A percentile compares a stretch with the other conserved stretches of the same genome.
These are phyloP conservation scores for Coemansia asiatica DNA, from an alignment of 192 early-diverging fungal genomes.

Conservation along the genomic window DNA sequence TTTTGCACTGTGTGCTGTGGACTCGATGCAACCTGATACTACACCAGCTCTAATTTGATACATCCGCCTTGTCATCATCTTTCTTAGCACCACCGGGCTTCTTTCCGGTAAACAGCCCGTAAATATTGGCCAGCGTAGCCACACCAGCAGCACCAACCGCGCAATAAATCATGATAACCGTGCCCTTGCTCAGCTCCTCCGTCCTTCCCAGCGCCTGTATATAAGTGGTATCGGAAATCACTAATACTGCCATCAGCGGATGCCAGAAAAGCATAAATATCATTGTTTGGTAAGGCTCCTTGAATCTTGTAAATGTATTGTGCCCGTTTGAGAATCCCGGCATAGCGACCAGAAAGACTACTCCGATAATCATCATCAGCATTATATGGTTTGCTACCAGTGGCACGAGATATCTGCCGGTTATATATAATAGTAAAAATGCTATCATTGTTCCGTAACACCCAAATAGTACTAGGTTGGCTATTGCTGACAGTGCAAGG, in stretches of 20 bases:
- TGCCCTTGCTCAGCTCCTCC: too few relatives aligned
- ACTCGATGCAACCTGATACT: too few relatives aligned
- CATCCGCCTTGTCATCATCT: too few relatives aligned
- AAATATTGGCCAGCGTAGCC: too few relatives aligned
- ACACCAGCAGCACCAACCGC: too few relatives aligned
- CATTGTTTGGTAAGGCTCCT: background rate
- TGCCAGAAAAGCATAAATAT: background rate
- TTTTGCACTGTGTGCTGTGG: too few relatives aligned
- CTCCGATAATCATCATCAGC: background rate
- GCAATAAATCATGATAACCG: too few relatives aligned
- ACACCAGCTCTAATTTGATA: too few relatives aligned
- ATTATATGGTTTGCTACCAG: background rate
- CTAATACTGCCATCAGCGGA: background rate
- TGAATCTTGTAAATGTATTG: background rate
- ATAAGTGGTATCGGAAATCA: too few relatives aligned
- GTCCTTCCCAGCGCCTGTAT: too few relatives aligned
- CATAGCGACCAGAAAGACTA: background rate
- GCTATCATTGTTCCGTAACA: background rate
- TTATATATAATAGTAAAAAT: background rate
- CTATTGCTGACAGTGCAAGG: background rate
- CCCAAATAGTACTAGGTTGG: background rate
- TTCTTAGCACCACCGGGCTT: too few relatives aligned
- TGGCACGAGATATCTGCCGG: background rate
- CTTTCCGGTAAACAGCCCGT: too few relatives aligned
- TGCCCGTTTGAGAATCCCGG: background rate